A percentile compares a stretch with the other conserved stretches of the same genome.
Evolutionary conservation across 331 rosid species (phyloP).

Genomic region (Stylosanthes scabra): DNA sequence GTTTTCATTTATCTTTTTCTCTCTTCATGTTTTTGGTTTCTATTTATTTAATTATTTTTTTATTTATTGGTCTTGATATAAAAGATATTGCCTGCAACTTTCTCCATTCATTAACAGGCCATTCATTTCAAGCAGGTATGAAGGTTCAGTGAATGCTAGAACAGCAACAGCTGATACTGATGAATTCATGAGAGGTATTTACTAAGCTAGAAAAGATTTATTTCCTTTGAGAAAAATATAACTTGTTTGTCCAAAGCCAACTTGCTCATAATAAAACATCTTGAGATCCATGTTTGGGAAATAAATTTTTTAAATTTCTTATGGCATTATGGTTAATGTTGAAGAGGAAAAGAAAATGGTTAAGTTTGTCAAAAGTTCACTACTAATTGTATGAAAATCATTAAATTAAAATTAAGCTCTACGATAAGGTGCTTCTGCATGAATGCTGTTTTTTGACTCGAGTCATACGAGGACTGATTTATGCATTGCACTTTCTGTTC

Average conservation of each 20-base stretch:
- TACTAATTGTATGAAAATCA: too few species aligned
- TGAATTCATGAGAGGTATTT: slow-evolving; percentile 59
- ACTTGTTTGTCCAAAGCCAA: too few species aligned
- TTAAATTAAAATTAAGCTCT: too few species aligned
- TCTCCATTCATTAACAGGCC: slow-evolving; percentile 18
- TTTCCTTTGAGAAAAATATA: neutral
- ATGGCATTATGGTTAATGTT: neutral
- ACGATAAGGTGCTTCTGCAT: too few species aligned
- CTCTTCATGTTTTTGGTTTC: neutral
- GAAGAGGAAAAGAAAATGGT: neutral
- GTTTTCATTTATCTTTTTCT: neutral
- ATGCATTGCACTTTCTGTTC: too few species aligned
- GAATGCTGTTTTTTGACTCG: too few species aligned
- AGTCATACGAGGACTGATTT: too few species aligned
- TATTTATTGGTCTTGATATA: too few species aligned
- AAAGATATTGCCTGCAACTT: neutral
- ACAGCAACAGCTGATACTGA: neutral
- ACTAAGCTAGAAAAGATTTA: neutral
- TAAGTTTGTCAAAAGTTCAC: too few species aligned
- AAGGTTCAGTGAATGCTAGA: slow-evolving; percentile 44
- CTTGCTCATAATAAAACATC: too few species aligned
- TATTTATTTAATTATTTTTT: neutral
- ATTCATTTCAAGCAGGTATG: slow-evolving; percentile 49
- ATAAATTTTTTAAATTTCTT: too few species aligned
- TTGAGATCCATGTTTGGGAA: too few species aligned